Evolutionary conservation across 176 grass and related monocot species (phyloP).

Genomic region (Pontederia paniculata): DNA sequence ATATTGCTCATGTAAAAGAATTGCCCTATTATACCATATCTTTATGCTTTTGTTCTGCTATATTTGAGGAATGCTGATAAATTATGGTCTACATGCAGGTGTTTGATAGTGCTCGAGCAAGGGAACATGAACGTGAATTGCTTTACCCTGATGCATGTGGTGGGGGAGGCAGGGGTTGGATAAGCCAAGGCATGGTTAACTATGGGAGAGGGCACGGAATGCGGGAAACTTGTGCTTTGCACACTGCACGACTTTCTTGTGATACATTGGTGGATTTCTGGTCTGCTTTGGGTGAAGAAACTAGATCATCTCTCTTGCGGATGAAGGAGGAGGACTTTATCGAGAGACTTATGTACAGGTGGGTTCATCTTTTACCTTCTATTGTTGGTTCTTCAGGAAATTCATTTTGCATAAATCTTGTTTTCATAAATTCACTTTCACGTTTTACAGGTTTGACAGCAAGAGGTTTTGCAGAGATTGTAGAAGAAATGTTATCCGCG

Average conservation of each 20-base stretch:
- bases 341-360: conserved; percentile 93
- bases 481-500: conserved; percentile 81
- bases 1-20: too few species aligned
- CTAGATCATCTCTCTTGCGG: conserved; percentile 69
- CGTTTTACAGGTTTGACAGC: conserved; percentile 69
- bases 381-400: neutral
- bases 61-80: neutral
- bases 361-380: conserved; percentile 5
- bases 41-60: too few species aligned
- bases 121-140: conserved; percentile 89
- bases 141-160: conserved; percentile 98
- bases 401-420: neutral
- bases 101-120: conserved; percentile 88
- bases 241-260: conserved; percentile 82
- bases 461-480: conserved; percentile 98
- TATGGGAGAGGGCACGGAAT: conserved; percentile 67
- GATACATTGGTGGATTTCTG: conserved; percentile 92
- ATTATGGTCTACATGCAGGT: conserved; percentile 37
- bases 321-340: conserved; percentile 99
- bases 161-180: conserved; percentile 86
- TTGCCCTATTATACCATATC: too few species aligned
- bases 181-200: conserved; percentile 67
- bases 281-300: conserved; percentile 83
- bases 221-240: conserved; percentile 85
- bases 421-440: conserved; percentile 11